Evolutionary conservation across 176 grass and related monocot genomes (phyloP).

Genomic region (Cenchrus fungigraminus): DNA sequence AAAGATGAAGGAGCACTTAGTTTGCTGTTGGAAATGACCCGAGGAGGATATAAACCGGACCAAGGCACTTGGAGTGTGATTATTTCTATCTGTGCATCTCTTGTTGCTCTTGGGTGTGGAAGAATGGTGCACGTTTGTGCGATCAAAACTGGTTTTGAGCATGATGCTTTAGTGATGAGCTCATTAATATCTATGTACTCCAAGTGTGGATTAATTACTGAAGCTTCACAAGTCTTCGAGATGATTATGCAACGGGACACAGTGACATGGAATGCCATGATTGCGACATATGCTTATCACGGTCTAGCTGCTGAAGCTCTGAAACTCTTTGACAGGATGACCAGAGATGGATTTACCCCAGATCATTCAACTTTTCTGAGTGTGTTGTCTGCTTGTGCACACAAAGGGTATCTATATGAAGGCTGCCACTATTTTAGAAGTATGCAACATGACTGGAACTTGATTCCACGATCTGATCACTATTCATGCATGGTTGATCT

Average conservation of each 20-base stretch:
- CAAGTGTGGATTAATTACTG: constrained; percentile 63
- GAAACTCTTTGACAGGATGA: constrained; percentile 61
- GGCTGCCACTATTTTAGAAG: constrained; percentile 63
- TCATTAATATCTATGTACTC: constrained; percentile 81
- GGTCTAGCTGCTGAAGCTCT: constrained; percentile 69
- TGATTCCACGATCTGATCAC: constrained; percentile 72
- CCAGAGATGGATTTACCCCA: constrained; percentile 51
- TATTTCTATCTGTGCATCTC: constrained; percentile 70
- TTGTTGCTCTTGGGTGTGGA: constrained; percentile 65
- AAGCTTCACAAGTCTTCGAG: constrained; percentile 63
- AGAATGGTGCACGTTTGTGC: constrained; percentile 67
- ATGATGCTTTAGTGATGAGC: constrained; percentile 75
- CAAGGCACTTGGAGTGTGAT: constrained; percentile 59
- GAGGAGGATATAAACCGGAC: constrained; percentile 67
- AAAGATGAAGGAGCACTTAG: constrained; percentile 56
- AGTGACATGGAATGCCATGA: constrained; percentile 85
- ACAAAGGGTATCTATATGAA: constrained; percentile 75
- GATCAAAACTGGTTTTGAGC: constrained; percentile 66
- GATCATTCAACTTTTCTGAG: constrained; percentile 72
- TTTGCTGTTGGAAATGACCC: constrained; percentile 61
- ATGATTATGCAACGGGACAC: constrained; percentile 57
- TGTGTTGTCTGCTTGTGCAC: constrained; percentile 69
- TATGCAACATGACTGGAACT: constrained; percentile 71
- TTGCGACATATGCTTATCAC: constrained; percentile 75
- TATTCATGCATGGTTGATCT: constrained; percentile 87